Percentiles rank a stretch among this genome's conserved stretches.
Conservation (phyloP, 2,329 filamentous ascomycete genomes). For the Rhytidhysteron rufulum region DNA sequence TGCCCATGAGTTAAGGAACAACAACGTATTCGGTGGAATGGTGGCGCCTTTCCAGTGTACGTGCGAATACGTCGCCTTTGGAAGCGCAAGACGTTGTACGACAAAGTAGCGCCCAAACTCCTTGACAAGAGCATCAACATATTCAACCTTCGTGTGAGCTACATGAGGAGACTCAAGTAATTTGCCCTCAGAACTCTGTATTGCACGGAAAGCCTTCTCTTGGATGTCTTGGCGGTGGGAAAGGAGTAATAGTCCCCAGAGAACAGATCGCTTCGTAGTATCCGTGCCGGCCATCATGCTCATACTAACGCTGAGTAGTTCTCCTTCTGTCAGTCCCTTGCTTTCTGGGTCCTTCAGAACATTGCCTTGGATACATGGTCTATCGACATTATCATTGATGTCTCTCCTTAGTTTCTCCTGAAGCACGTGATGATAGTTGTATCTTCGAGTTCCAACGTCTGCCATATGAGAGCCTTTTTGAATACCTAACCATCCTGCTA, state of each 20-base stretch:
- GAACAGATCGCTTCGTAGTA: not conserved
- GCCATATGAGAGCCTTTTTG: slow-evolving; percentile 6
- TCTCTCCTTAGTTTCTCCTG: not conserved
- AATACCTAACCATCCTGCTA: slow-evolving; percentile 5
- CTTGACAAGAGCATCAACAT: slow-evolving; percentile 9
- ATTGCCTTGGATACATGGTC: not conserved
- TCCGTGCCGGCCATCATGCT: not conserved
- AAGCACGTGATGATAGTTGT: slow-evolving; percentile 1
- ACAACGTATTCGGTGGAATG: slow-evolving; percentile 10
- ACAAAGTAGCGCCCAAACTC: slow-evolving; percentile 8
- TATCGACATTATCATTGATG: not conserved
- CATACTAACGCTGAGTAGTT: not conserved
- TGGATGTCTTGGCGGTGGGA: slow-evolving; percentile 6
- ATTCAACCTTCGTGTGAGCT: slow-evolving; percentile 7
- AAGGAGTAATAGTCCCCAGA: not conserved
- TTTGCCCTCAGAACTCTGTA: slow-evolving; percentile 1
- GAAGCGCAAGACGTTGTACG: slow-evolving; percentile 9
- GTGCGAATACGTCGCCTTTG: slow-evolving; percentile 3
- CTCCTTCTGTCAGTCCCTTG: not conserved
- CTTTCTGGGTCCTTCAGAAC: not conserved
- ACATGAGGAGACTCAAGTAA: not conserved
- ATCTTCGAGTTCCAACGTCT: slow-evolving; percentile 7
- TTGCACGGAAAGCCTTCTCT: slow-evolving; percentile 6
- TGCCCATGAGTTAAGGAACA: slow-evolving; percentile 13
- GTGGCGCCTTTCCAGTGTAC: slow-evolving; percentile 8